Evolutionary conservation across 306 rosid genomes (phyloP).

Genomic region (Arachis stenosperma): DNA sequence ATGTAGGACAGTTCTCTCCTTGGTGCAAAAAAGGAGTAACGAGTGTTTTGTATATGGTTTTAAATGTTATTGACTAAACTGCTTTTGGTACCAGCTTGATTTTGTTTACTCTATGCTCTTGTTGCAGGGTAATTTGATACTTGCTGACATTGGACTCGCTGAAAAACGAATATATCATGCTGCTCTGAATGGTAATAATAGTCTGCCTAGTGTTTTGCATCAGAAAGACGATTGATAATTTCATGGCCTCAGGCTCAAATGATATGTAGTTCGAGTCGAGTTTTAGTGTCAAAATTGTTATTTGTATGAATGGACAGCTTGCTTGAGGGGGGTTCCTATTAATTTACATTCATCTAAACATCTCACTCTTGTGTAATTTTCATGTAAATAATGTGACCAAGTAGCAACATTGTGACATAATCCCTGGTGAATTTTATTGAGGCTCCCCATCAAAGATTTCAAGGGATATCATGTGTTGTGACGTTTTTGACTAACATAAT

Average conservation of each 20-base stretch:
- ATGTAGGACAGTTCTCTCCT: not conserved
- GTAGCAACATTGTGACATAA: slow-evolving; percentile 31
- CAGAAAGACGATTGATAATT: slow-evolving; percentile 97
- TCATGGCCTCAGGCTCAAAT: slow-evolving; percentile 73
- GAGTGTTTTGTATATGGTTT: not conserved
- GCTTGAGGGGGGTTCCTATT: slow-evolving; percentile 49
- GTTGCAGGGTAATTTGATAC: slow-evolving; percentile 79
- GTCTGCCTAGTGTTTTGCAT: slow-evolving; percentile 96
- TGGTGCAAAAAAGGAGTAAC: slow-evolving; percentile 14
- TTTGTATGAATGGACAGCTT: slow-evolving; percentile 55
- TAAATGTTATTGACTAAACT: not conserved
- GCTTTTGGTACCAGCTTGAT: slow-evolving; percentile 34
- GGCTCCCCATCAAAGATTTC: slow-evolving; percentile 24
- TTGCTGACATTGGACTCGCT: slow-evolving; percentile 84
- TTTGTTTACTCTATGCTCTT: slow-evolving; percentile 30
- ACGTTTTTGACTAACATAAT: slow-evolving; percentile 34
- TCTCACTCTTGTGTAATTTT: slow-evolving; percentile 51
- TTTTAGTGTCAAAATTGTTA: slow-evolving; percentile 47
- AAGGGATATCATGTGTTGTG: slow-evolving; percentile 11
- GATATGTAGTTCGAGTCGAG: slow-evolving; percentile 62
- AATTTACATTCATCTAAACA: slow-evolving; percentile 39
- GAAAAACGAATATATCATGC: slow-evolving; percentile 93
- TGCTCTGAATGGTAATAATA: slow-evolving; percentile 98
- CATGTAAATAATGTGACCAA: slow-evolving; percentile 41
- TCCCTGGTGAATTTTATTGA: slow-evolving; percentile 38